These are phyloP conservation scores for Coelastrella sp. DNA, from an alignment of 139 green algal species.

Conservation along the genomic window DNA sequence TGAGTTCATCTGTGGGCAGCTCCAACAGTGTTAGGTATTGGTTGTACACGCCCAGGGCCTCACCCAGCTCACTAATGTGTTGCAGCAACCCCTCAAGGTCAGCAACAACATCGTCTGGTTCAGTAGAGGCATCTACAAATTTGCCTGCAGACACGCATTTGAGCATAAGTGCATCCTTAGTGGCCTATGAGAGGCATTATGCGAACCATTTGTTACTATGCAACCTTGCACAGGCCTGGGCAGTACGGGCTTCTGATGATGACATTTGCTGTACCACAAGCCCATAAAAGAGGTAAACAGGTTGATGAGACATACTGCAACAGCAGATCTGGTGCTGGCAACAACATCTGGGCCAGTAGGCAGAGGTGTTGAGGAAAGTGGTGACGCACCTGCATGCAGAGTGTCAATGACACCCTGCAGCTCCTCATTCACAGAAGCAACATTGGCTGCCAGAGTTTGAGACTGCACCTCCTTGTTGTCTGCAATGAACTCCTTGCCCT, in stretches of 20 bases:
- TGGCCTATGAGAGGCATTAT: neutral
- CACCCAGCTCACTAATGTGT: constrained; percentile 50
- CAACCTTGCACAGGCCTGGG: too few relatives aligned
- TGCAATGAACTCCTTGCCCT: constrained; percentile 78
- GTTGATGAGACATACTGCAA: neutral
- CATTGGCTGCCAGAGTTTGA: constrained; percentile 60
- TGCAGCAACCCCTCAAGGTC: constrained; percentile 60
- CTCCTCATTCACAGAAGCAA: constrained; percentile 72
- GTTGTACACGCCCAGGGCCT: constrained; percentile 44
- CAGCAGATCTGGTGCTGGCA: neutral
- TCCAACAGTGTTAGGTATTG: constrained; percentile 66
- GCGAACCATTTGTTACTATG: neutral
- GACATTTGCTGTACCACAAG: too few relatives aligned
- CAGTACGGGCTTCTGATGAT: too few relatives aligned
- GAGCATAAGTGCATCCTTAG: neutral
- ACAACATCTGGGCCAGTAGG: too few relatives aligned
- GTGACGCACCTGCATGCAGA: constrained; percentile 45
- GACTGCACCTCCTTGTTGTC: constrained; percentile 76
- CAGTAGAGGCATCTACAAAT: constrained; percentile 62
- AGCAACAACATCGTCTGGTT: constrained; percentile 58
- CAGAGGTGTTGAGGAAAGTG: neutral
- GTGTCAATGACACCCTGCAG: constrained; percentile 58
- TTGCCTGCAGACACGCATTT: constrained; percentile 41
- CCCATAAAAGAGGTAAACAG: neutral
- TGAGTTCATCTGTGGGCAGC: constrained; percentile 65